Percentiles rank a stretch among this genome's conserved stretches.
Conservation (phyloP, 768 basidiomycete genomes). For the Scleroderma bovista region DNA sequence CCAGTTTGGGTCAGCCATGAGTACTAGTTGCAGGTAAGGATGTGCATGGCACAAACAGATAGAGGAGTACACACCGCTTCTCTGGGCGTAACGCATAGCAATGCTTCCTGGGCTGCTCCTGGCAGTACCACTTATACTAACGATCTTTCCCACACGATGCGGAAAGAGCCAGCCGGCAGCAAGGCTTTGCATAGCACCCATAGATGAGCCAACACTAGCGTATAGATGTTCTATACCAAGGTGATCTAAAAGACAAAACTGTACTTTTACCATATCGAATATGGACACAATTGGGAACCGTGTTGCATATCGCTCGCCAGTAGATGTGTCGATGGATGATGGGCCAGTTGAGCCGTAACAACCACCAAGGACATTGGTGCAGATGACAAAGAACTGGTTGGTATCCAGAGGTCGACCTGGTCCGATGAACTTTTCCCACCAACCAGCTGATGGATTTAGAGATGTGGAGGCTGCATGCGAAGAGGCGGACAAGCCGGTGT, state of each 20-base stretch:
- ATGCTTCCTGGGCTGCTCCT: constrained; percentile 88
- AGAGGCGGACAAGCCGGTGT: constrained; percentile 93
- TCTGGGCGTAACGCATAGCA: constrained; percentile 93
- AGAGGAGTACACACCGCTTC: constrained; percentile 68
- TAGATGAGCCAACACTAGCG: constrained; percentile 90
- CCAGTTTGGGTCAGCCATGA: constrained; percentile 99
- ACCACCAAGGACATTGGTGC: constrained; percentile 94
- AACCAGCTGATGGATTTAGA: constrained; percentile 76
- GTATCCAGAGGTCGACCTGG: constrained; percentile 94
- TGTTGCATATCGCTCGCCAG: constrained; percentile 76
- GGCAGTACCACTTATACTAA: constrained; percentile 93
- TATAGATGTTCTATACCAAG: constrained; percentile 82
- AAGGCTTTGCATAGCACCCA: constrained; percentile 98
- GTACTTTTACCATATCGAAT: constrained; percentile 96
- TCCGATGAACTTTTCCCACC: constrained; percentile 99
- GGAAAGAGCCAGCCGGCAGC: constrained; percentile 94
- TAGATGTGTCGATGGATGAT: constrained; percentile 68
- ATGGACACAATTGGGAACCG: constrained; percentile 87
- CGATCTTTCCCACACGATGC: constrained; percentile 80
- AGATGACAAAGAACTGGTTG: constrained; percentile 85
- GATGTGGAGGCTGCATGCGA: constrained; percentile 87
- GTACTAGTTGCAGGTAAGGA: constrained; percentile 47
- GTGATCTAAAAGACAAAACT: constrained; percentile 80
- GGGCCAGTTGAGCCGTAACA: constrained; percentile 98
- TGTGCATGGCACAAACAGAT: background rate